Conservation (phyloP, 176 grass and related monocot genomes). For the Ensete glaucum region DNA sequence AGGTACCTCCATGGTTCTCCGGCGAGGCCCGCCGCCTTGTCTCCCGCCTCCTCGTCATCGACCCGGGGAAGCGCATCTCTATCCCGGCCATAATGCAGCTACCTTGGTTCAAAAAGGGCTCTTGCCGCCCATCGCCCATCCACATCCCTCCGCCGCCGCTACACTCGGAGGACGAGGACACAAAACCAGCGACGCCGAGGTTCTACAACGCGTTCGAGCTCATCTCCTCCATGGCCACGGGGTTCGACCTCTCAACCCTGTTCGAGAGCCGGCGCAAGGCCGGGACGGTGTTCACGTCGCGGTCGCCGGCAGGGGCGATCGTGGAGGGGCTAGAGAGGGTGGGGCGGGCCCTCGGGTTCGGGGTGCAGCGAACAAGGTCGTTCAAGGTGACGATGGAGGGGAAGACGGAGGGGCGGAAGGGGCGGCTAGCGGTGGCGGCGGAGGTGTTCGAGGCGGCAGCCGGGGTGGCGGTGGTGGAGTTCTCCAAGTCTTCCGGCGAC, state of each 20-base stretch:
- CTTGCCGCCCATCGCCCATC: slow-evolving; percentile 13
- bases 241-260: slow-evolving; percentile 78
- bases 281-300: slow-evolving; percentile 69
- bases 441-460: slow-evolving; percentile 14
- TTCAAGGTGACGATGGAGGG: slow-evolving; percentile 20
- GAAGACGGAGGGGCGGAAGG: slow-evolving; percentile 36
- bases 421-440: slow-evolving; percentile 33
- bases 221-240: slow-evolving; percentile 92
- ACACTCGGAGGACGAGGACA: neutral
- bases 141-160: slow-evolving; percentile 19
- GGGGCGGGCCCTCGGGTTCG: slow-evolving; percentile 39
- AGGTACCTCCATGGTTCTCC: slow-evolving; percentile 66
- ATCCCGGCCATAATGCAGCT: slow-evolving; percentile 52
- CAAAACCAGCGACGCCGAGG: slow-evolving; percentile 32
- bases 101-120: slow-evolving; percentile 67
- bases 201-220: slow-evolving; percentile 96
- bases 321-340: slow-evolving; percentile 40
- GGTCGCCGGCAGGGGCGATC: slow-evolving; percentile 38
- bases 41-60: slow-evolving; percentile 56
- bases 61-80: slow-evolving; percentile 60
- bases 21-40: slow-evolving; percentile 65
- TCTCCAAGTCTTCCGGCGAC: slow-evolving; percentile 10
- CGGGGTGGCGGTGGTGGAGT: slow-evolving; percentile 15
- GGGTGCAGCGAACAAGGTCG: neutral
- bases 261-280: slow-evolving; percentile 59